Base-by-base conservation (phyloP, 2,329 filamentous ascomycete genomes). In the Colletotrichum sp. region DNA sequence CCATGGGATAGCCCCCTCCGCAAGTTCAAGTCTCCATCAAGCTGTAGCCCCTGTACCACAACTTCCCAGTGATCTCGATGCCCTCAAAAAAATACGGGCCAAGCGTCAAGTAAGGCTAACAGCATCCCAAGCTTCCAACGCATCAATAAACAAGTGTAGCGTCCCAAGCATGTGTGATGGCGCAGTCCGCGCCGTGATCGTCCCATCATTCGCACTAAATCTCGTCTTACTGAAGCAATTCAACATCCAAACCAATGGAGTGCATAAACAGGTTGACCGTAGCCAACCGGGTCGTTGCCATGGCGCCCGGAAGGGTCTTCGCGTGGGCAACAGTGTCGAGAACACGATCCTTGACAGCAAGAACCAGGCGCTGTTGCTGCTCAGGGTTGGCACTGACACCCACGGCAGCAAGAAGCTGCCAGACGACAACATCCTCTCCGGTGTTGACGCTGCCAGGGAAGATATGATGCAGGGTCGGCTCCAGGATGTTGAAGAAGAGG, bases 241-340 rank as follows among this genome's bases (percentile, higher is more conserved):
- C 97, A 67, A 99, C 97, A 87, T 99, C 97, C 83, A 99, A 90
- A n/a, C 97, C 97, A 85, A 99, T 98, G 72, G 96, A 97, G 82
- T 96, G 94, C 96, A 99, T 98, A 85, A 99, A 99, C 72, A 99
- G 88, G 84, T 99, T 99, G 79, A 99, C 97, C 82, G 98, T 98
- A 75, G 94, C 93, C 74, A 98, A 89, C 76, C 96, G 93, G 83
- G 95, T 93, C 76, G 92, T 92, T 15, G 95, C 93, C 92, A 99
- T 95, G 73, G 97, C 94, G 19, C 93, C 90, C 22, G 97, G 96
- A 39, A 99, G 89, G 2, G 95, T 96, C 89, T 98, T 98, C 81
- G 95, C 94, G 69, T 98, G 92, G 34, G 91, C 89, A 13, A 99
- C 95, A 0, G 97, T 99, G 83, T 98, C 96, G 92, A 99, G 98